Percentiles rank a stretch among this genome's conserved stretches.
These are phyloP conservation scores for Podaxis carcinomalis DNA, from an alignment of 768 basidiomycete genomes.

Conservation along the genomic window DNA sequence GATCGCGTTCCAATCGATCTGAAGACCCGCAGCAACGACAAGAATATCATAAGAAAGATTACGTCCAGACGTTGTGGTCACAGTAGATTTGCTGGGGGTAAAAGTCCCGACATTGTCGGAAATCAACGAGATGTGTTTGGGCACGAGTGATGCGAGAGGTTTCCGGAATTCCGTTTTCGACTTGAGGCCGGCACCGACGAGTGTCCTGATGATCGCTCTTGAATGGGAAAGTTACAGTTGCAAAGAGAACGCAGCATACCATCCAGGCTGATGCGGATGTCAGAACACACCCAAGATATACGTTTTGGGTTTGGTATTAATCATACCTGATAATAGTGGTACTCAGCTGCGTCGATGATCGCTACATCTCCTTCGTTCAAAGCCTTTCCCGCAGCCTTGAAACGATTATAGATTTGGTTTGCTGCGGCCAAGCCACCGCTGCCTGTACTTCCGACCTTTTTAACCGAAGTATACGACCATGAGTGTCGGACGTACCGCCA, in stretches of 20 bases:
- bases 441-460: constrained; percentile 38
- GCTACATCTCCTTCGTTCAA: constrained; percentile 76
- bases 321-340: constrained; percentile 81
- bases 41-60: constrained; percentile 78
- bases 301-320: neutral
- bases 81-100: constrained; percentile 66
- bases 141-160: constrained; percentile 67
- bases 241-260: constrained; percentile 41
- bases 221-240: neutral
- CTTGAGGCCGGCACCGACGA: constrained; percentile 85
- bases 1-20: constrained; percentile 80
- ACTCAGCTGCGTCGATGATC: constrained; percentile 76
- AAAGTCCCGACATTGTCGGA: constrained; percentile 70
- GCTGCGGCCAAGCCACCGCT: constrained; percentile 80
- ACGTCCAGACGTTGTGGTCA: constrained; percentile 69
- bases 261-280: constrained; percentile 58
- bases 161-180: constrained; percentile 65
- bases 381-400: constrained; percentile 63
- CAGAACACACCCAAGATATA: neutral
- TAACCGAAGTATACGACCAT: constrained; percentile 1
- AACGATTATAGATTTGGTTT: constrained; percentile 82
- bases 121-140: constrained; percentile 67
- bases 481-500: constrained; percentile 52
- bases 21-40: constrained; percentile 85
- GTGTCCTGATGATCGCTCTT: constrained; percentile 54